Base-by-base conservation (phyloP, 805 yeast genomes). In the Wickerhamiella brachini region DNA sequence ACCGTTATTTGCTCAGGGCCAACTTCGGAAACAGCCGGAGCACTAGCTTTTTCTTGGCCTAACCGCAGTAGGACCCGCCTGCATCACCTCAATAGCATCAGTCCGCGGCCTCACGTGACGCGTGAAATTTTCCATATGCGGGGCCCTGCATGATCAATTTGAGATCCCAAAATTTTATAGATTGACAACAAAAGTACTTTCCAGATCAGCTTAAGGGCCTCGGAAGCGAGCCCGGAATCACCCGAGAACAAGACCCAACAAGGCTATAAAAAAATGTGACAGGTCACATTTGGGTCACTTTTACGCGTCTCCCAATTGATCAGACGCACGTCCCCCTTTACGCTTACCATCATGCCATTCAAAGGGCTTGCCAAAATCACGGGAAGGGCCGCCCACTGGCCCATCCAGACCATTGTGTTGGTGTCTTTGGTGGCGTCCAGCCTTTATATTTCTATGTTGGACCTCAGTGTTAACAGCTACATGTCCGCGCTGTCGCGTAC, bases 341-440 rank as follows among this genome's bases (percentile, higher is more conserved):
- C n/a, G 46, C 46, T 44, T 44, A 29, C 39, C 47, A 26, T 45
- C 47, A 45, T 39, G 45, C 45, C 17, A 26, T 18, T 49, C 39
- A 49, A 23, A 37, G 37, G 45, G 26, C 59, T 79, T 49, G 83
- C 85, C 45, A 71, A 70, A 52, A 51, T 69, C 38, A 74, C 78
- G 12, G 68, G 65, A 52, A 64, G 74, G 21, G 78, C 90, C 49
- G 93, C 95, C 13, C 76, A 77, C 53, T 76, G 81, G 62, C 98
- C 98, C 17, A 85, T 90, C 57, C 97, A 89, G 67, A 76, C 87
- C 50, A 80, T 89, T 49, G 78, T 87, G 46, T 61, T 78, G 51
- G 76, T 87, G 5, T 74, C 90, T 13, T 68, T 88, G 47, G 64
- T 86, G 42, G 93, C 95, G 2, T 82, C 95, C 2, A 68, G 85